phyloP scores from a whole-genome alignment of 129 eudicot species.

The Helichrysum umbraculigerum region DNA sequence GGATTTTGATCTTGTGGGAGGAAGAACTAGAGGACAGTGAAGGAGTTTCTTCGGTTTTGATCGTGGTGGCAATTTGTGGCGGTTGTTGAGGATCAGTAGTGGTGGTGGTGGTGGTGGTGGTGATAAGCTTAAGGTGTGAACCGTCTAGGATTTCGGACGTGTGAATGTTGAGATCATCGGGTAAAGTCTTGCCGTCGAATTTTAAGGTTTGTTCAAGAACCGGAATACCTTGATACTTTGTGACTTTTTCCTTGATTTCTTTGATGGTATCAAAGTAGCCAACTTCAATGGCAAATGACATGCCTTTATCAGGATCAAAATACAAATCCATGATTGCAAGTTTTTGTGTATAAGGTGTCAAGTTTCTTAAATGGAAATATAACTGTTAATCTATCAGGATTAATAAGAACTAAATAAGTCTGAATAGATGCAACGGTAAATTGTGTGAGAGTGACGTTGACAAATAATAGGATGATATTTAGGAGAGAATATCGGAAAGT shows the following conservation, averaged over 20 bases:
- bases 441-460: not conserved
- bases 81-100: slow-evolving; percentile 22
- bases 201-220: slow-evolving; percentile 55
- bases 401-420: not conserved
- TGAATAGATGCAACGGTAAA: not conserved
- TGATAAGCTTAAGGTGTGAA: slow-evolving; percentile 50
- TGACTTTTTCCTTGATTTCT: slow-evolving; percentile 75
- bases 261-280: slow-evolving; percentile 74
- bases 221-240: slow-evolving; percentile 62
- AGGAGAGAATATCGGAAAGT: slow-evolving; percentile 1
- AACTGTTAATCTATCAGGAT: not conserved
- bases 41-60: slow-evolving; percentile 26
- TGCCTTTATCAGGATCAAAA: slow-evolving; percentile 55
- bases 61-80: slow-evolving; percentile 10
- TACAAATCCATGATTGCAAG: slow-evolving; percentile 51
- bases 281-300: slow-evolving; percentile 59
- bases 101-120: slow-evolving; percentile 33
- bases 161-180: slow-evolving; percentile 61
- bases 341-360: not conserved
- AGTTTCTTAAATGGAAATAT: not conserved
- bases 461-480: slow-evolving; percentile 1
- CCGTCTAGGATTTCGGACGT: slow-evolving; percentile 48
- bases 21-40: slow-evolving; percentile 25
- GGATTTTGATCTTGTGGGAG: slow-evolving; percentile 38
- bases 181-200: slow-evolving; percentile 54